Percentiles rank a stretch among this genome's conserved stretches.
Conservation (phyloP, 257 asterid species). For the Gentiana dahurica region DNA sequence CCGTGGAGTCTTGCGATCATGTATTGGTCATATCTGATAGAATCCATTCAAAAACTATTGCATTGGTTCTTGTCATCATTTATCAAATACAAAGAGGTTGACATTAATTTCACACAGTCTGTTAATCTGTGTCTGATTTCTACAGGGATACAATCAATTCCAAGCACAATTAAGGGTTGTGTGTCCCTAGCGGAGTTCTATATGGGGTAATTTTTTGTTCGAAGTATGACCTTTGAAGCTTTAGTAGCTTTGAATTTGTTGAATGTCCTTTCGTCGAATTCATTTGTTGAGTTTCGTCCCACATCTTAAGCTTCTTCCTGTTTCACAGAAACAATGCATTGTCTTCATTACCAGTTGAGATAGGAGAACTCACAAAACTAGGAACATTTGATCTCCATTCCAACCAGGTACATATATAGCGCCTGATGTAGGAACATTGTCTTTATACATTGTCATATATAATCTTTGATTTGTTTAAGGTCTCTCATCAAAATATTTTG, state of each 20-base stretch:
- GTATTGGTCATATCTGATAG: conserved; percentile 1
- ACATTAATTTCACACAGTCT: conserved; percentile 11
- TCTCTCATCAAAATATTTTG: background rate
- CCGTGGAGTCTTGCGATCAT: background rate
- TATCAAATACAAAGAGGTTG: background rate
- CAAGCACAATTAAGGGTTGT: conserved; percentile 73
- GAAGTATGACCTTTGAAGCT: background rate
- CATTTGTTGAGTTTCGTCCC: background rate
- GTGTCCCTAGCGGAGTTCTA: conserved; percentile 80
- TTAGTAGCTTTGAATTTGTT: conserved; percentile 11
- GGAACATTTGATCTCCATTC: conserved; percentile 97
- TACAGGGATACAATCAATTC: conserved; percentile 83
- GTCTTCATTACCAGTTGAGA: conserved; percentile 66
- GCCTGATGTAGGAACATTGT: conserved; percentile 1
- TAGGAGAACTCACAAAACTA: conserved; percentile 61
- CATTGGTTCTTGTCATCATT: background rate
- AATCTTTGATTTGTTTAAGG: background rate
- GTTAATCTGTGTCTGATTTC: conserved; percentile 9
- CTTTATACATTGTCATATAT: background rate
- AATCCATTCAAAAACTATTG: background rate
- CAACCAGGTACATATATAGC: conserved; percentile 55
- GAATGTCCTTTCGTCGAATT: too few relatives aligned
- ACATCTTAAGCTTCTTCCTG: background rate
- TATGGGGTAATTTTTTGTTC: conserved; percentile 48
- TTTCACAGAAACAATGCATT: conserved; percentile 57